phyloP scores from a whole-genome alignment of 495 filamentous ascomycete species.

The Podospora tetraspora region DNA sequence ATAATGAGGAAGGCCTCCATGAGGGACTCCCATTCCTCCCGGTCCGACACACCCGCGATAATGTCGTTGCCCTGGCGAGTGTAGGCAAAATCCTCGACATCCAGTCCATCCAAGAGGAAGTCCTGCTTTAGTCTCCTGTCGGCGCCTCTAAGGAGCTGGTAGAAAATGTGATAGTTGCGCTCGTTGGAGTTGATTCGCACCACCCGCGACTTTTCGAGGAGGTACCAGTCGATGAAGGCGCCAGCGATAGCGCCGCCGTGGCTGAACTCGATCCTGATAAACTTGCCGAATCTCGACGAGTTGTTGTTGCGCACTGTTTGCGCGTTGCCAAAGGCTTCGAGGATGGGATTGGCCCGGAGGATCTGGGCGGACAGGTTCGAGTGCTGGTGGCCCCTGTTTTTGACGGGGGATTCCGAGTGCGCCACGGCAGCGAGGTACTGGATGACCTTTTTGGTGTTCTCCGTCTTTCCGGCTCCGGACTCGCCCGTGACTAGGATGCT shows the following conservation, averaged over 20 bases:
- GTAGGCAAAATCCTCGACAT: slow-evolving; percentile 84
- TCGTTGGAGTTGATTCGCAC: slow-evolving; percentile 81
- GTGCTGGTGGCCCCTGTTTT: slow-evolving; percentile 60
- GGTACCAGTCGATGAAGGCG: slow-evolving; percentile 97
- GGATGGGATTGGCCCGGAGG: slow-evolving; percentile 90
- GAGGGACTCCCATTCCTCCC: slow-evolving; percentile 81
- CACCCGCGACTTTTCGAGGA: slow-evolving; percentile 94
- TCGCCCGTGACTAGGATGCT: slow-evolving; percentile 98
- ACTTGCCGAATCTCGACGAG: slow-evolving; percentile 97
- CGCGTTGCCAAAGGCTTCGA: slow-evolving; percentile 97
- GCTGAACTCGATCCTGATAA: slow-evolving; percentile 95
- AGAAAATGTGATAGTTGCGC: slow-evolving; percentile 97
- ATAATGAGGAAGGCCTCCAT: slow-evolving; percentile 93
- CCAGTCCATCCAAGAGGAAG: slow-evolving; percentile 65
- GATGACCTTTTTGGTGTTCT: slow-evolving; percentile 99
- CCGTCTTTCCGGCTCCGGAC: slow-evolving; percentile 97
- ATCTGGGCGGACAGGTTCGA: slow-evolving; percentile 96
- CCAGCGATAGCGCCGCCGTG: slow-evolving; percentile 87
- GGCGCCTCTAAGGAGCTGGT: slow-evolving; percentile 86
- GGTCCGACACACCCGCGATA: slow-evolving; percentile 86
- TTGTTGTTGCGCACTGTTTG: slow-evolving; percentile 98
- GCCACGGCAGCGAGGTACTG: slow-evolving; percentile 97
- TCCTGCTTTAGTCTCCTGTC: slow-evolving; percentile 64
- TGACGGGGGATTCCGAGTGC: slow-evolving; percentile 65
- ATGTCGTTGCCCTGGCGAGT: slow-evolving; percentile 84